A percentile compares a stretch with the other conserved stretches of the same genome.
Conservation (phyloP, 495 filamentous ascomycete species). For the Tuber indicum region DNA sequence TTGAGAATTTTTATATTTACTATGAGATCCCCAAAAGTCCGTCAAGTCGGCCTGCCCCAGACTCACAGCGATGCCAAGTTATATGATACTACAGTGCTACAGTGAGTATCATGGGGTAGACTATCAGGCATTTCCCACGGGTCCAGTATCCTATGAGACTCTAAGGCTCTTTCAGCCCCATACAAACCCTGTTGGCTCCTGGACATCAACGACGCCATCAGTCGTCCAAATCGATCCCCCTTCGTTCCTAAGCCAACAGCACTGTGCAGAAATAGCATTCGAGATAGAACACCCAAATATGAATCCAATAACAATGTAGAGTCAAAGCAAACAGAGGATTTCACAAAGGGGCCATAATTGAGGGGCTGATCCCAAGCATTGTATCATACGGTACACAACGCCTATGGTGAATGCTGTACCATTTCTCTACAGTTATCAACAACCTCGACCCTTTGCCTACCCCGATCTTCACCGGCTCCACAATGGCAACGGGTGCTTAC, state of each 20-base stretch:
- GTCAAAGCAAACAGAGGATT: constrained; percentile 4
- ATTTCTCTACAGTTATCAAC: background rate
- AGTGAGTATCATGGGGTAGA: background rate
- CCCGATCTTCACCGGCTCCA: too few relatives aligned
- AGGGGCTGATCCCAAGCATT: background rate
- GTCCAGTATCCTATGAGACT: background rate
- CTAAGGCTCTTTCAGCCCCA: background rate
- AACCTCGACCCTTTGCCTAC: background rate
- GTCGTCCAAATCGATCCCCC: constrained; percentile 10
- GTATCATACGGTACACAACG: background rate
- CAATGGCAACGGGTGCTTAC: too few relatives aligned
- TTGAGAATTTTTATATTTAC: background rate
- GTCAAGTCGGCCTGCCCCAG: background rate
- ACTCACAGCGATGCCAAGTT: background rate
- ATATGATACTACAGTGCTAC: background rate
- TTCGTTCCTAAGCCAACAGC: background rate
- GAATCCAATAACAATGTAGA: background rate
- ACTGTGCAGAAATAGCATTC: too few relatives aligned
- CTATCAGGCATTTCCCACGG: background rate
- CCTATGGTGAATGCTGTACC: background rate
- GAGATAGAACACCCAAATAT: background rate
- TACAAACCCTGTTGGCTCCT: constrained; percentile 3
- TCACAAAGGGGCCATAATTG: background rate
- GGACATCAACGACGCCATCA: constrained; percentile 9
- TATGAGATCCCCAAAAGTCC: background rate